A percentile compares a stretch with the other conserved stretches of the same genome.
Conservation (phyloP, 768 basidiomycete species). For the Suillus hirtellus region DNA sequence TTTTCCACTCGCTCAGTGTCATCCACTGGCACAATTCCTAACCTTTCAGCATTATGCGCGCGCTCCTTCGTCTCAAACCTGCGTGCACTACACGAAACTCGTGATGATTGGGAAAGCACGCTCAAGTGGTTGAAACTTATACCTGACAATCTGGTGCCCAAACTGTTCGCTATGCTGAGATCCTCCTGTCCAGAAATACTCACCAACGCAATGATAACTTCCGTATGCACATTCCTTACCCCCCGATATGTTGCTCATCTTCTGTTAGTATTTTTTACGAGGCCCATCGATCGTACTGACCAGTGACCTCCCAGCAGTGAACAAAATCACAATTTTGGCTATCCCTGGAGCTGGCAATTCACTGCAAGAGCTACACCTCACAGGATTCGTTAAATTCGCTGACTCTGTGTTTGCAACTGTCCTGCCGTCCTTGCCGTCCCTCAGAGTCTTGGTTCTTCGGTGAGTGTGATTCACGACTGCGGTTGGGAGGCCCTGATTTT, state of each 20-base stretch:
- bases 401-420: conserved; percentile 54
- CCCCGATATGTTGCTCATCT: not conserved
- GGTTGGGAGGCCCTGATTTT: conserved; percentile 4
- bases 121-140: conserved; percentile 44
- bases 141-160: conserved; percentile 53
- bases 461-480: conserved; percentile 26
- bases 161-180: conserved; percentile 52
- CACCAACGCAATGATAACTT: conserved; percentile 53
- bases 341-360: conserved; percentile 31
- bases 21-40: conserved; percentile 34
- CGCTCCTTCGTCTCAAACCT: conserved; percentile 52
- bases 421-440: conserved; percentile 42
- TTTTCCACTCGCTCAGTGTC: conserved; percentile 47
- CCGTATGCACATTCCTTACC: conserved; percentile 38
- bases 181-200: conserved; percentile 52
- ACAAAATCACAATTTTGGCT: conserved; percentile 47
- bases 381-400: conserved; percentile 50
- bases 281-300: conserved; percentile 51
- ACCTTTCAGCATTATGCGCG: conserved; percentile 51
- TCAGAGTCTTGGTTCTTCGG: conserved; percentile 57
- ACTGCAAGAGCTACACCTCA: conserved; percentile 51
- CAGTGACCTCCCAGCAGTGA: conserved; percentile 53
- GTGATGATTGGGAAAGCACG: conserved; percentile 40
- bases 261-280: conserved; percentile 56
- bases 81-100: conserved; percentile 38